Percentiles rank a stretch among this genome's conserved stretches.
Evolutionary conservation across 805 yeast species (phyloP).

Genomic region (Kluyveromyces dobzhanskii): DNA sequence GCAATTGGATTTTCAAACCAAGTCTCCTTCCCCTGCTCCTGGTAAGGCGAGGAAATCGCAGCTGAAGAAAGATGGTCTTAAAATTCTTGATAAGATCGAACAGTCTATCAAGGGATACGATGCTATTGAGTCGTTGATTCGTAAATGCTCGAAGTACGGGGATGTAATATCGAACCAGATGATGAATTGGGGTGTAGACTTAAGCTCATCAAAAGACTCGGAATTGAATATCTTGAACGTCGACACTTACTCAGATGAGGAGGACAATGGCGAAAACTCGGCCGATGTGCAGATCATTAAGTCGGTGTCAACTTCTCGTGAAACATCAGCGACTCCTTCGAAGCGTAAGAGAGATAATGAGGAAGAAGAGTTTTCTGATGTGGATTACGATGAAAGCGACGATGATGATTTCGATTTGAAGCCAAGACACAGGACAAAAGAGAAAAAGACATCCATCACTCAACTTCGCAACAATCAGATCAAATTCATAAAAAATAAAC

Average conservation of each 20-base stretch:
- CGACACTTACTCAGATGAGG: slow-evolving; percentile 27
- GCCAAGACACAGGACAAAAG: slow-evolving; percentile 14
- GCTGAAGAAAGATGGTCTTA: slow-evolving; percentile 59
- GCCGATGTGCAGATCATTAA: slow-evolving; percentile 8
- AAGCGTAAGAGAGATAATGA: slow-evolving; percentile 25
- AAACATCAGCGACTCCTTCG: slow-evolving; percentile 3
- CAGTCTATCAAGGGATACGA: slow-evolving; percentile 76
- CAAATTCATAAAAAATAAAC: slow-evolving; percentile 60
- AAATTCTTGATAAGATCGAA: slow-evolving; percentile 61
- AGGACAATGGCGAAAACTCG: slow-evolving; percentile 13
- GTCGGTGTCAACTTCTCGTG: slow-evolving; percentile 14
- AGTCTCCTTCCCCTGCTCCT: slow-evolving; percentile 9
- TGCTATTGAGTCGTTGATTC: slow-evolving; percentile 89
- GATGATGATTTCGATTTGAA: slow-evolving; percentile 16
- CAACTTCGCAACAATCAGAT: slow-evolving; percentile 11
- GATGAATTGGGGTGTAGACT: slow-evolving; percentile 79
- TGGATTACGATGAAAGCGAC: slow-evolving; percentile 22
- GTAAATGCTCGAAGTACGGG: slow-evolving; percentile 75
- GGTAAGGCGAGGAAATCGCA: slow-evolving; percentile 30
- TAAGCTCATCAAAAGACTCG: slow-evolving; percentile 47
- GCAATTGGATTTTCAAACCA: slow-evolving; percentile 39
- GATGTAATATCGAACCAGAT: slow-evolving; percentile 61
- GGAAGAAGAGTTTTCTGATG: slow-evolving; percentile 22
- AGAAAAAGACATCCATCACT: slow-evolving; percentile 15
- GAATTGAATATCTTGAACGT: slow-evolving; percentile 24